Evolutionary conservation across 495 filamentous ascomycete species (phyloP), one percentile per base, ranked within the genome.

Genomic region (Neurospora cerealis): DNA sequence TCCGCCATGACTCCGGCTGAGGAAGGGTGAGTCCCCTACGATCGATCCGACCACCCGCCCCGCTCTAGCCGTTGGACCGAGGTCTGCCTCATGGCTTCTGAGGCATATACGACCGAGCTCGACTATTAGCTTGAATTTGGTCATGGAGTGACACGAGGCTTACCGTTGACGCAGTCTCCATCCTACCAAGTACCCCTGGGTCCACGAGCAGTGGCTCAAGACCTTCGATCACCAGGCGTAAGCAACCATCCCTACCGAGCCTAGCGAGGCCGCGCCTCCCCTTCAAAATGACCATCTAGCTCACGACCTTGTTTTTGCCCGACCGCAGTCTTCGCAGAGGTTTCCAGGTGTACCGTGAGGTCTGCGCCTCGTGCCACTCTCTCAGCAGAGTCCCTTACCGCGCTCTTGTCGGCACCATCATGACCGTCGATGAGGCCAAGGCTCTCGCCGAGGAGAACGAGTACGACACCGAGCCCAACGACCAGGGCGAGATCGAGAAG

Each of bases 281-380:
- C 11, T 60, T 10, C 70, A 46, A 69, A 62, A 66, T 66, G 54
- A 66, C 71, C 15, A 28, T 28, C 24, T 60, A 36, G 71, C 70
- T 78, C 42, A 76, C 80, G 74, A 73, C 54, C 28, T 66, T 34
- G 54, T 74, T 75, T 77, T 70, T 48, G 8, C 69, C 44, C 17
- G 54, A 34, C 54, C 71, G 39, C 77, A 97, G 95, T 78, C 94
- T 99, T 78, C 96, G 96, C 80, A 95, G 96, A 85, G 96, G 96
- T 85, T 98, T 99, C 91, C 96, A 97, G 87, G 96, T 99, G 81
- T 99, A 99, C 89, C 94, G 91, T 79, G 96, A 99, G 85, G 96
- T 99, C 78, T 99, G 96, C 88, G 89, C 95, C 70, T 91, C 93
- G 73, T 99, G 96, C 88, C 96, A 99, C 88, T 98, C 96, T 71